Conservation (phyloP, 495 filamentous ascomycete species). For the Penicillium argentinense region DNA sequence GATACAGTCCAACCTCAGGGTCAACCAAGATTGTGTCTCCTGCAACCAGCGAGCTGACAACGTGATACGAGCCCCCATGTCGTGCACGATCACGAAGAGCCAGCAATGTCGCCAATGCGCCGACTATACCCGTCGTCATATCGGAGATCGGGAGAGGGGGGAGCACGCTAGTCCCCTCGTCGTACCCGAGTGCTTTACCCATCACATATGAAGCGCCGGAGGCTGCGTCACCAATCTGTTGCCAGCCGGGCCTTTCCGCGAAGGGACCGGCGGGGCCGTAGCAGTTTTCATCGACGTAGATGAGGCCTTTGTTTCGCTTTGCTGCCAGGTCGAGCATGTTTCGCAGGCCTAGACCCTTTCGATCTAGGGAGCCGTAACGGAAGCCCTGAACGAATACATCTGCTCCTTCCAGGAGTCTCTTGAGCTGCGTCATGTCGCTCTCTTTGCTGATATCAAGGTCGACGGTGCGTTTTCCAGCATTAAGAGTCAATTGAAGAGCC, state of each 20-base stretch:
- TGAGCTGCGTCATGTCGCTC: too few relatives aligned
- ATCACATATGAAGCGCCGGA: constrained; percentile 19
- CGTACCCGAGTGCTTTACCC: constrained; percentile 52
- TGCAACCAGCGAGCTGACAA: constrained; percentile 26
- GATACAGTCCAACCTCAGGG: constrained; percentile 27
- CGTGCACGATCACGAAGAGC: constrained; percentile 31
- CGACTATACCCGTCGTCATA: constrained; percentile 62
- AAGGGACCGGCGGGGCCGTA: constrained; percentile 49
- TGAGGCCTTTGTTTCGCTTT: constrained; percentile 51
- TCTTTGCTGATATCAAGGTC: too few relatives aligned
- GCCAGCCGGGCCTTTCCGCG: constrained; percentile 41
- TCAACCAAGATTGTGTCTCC: constrained; percentile 20
- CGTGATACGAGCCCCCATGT: constrained; percentile 30
- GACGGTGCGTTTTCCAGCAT: too few relatives aligned
- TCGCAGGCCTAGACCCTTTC: constrained; percentile 50
- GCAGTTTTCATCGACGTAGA: constrained; percentile 66
- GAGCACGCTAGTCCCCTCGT: constrained; percentile 60
- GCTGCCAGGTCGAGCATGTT: constrained; percentile 49
- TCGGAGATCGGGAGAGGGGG: constrained; percentile 72
- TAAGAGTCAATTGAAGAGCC: too few relatives aligned
- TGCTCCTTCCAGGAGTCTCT: too few relatives aligned
- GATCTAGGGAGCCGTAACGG: too few relatives aligned
- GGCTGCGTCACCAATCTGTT: constrained; percentile 49
- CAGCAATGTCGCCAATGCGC: constrained; percentile 53
- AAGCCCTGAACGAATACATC: too few relatives aligned